Evolutionary conservation across 1,139 yeast genomes (phyloP), one percentile per base, ranked within the genome.

Genomic region (Protomyces inundatus): DNA sequence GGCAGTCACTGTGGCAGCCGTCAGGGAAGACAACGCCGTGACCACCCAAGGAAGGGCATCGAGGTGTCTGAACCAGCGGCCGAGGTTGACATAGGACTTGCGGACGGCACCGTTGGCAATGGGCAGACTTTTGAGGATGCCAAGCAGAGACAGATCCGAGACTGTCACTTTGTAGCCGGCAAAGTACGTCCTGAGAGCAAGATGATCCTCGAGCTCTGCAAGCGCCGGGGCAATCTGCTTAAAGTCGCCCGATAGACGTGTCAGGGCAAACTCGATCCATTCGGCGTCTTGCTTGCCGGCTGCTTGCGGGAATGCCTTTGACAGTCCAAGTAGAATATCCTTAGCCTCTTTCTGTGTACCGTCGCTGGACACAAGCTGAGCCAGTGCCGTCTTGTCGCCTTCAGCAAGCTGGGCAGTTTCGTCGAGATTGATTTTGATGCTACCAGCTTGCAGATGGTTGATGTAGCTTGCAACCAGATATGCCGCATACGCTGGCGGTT

Each of bases 141-240:
- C 98, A 97, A 97, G 93, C 37, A 88, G 81, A 14, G 95, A 89
- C 67, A 90, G 79, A 76, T 93, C 98, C 63, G 96, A 95, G 64
- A 85, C 77, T 10, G 95, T 79, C 67, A 83, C 79, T 35, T 79
- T 71, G 76, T 85, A 81, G 23, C 95, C 96, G 67, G 83, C 81
- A 65, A 90, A 75, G 73, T 82, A 90, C 3, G 97, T 83, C 74
- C 97, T 84, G 80, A 88, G 85, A 80, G 89, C 89, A 75, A 93
- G 82, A 75, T 87, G 93, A 61, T 85, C 77, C 71, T 93, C 97
- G 70, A 93, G 80, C 73, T 82, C 82, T 74, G 89, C 97, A 73
- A 93, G 83, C 70, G 88, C 85, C 59, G 79, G 82, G 35, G 95
- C 81, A 69, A 93, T 81, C 72, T 85, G 87, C 79, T 90, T 90